Evolutionary conservation across 1,139 yeast species (phyloP).

Genomic region (Suhomyces kunorum): DNA sequence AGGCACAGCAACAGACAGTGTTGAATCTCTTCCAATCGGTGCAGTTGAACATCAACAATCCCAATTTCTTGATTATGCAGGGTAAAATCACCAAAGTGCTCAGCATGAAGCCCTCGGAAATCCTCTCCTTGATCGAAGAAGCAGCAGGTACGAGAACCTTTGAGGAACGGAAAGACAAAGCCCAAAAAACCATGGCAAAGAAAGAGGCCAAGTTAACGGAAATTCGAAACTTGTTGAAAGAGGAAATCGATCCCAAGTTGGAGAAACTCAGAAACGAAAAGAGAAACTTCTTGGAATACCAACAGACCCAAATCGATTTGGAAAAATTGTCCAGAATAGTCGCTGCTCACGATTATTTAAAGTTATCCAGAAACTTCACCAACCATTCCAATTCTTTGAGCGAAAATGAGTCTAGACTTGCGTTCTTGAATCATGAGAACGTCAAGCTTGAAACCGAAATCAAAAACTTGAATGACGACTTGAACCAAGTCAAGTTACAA

Average conservation of each 20-base stretch:
- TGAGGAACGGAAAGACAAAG: constrained; percentile 90
- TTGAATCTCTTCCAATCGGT: constrained; percentile 89
- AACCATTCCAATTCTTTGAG: constrained; percentile 41
- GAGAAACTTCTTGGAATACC: constrained; percentile 79
- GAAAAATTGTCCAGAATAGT: constrained; percentile 75
- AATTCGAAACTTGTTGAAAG: constrained; percentile 68
- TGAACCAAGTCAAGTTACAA: constrained; percentile 53
- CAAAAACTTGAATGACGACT: constrained; percentile 58
- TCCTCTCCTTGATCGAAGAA: constrained; percentile 88
- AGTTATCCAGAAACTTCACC: constrained; percentile 42
- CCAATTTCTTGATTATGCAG: constrained; percentile 97
- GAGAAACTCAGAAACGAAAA: constrained; percentile 81
- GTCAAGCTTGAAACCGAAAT: constrained; percentile 58
- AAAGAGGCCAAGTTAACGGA: constrained; percentile 84
- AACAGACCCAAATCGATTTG: constrained; percentile 77
- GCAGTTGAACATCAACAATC: constrained; percentile 93
- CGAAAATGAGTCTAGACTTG: constrained; percentile 38
- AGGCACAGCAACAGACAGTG: constrained; percentile 94
- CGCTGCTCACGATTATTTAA: constrained; percentile 72
- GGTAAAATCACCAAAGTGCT: constrained; percentile 96
- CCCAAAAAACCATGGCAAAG: constrained; percentile 86
- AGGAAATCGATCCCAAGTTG: constrained; percentile 92
- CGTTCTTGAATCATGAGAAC: constrained; percentile 37
- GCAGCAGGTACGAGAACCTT: constrained; percentile 98
- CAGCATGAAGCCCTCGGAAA: constrained; percentile 93